These are phyloP conservation scores for Amanita pallidorosea DNA, from an alignment of 768 basidiomycete species.

Conservation along the genomic window DNA sequence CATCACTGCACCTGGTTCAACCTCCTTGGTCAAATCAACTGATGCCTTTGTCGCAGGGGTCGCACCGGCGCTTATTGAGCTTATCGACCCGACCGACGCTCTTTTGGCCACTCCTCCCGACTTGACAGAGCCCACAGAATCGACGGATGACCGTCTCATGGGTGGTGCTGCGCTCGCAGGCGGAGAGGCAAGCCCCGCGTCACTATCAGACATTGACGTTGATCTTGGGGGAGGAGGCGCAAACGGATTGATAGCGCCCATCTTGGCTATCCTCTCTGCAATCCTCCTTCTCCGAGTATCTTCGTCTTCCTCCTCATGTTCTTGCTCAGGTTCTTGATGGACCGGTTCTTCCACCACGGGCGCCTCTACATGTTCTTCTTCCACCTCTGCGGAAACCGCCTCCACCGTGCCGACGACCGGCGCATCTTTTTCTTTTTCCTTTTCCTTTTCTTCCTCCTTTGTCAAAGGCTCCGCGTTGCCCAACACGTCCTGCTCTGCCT, in stretches of 20 bases:
- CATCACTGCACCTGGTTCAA: not conserved
- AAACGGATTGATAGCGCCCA: constrained; percentile 59
- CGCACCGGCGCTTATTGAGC: not conserved
- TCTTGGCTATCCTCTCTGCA: constrained; percentile 52
- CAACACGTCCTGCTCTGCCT: not conserved
- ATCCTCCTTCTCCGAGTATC: constrained; percentile 44
- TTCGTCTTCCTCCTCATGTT: constrained; percentile 42
- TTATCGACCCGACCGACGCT: not conserved
- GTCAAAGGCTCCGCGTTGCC: constrained; percentile 9
- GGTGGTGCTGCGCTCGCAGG: not conserved
- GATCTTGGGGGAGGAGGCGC: constrained; percentile 16
- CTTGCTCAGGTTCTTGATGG: constrained; percentile 10
- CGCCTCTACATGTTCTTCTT: no score
- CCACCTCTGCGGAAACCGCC: constrained; percentile 8
- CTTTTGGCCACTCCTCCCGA: constrained; percentile 1
- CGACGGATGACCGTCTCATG: not conserved
- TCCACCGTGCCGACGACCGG: constrained; percentile 6
- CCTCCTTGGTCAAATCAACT: constrained; percentile 1
- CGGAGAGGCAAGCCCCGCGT: not conserved
- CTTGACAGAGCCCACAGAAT: constrained; percentile 2
- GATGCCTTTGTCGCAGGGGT: not conserved
- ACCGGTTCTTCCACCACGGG: constrained; percentile 2
- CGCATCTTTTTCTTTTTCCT: no score
- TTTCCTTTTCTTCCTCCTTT: constrained; percentile 7
- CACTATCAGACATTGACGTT: not conserved